Conservation (phyloP, 2,329 filamentous ascomycete genomes). For the Beauveria sp. region DNA sequence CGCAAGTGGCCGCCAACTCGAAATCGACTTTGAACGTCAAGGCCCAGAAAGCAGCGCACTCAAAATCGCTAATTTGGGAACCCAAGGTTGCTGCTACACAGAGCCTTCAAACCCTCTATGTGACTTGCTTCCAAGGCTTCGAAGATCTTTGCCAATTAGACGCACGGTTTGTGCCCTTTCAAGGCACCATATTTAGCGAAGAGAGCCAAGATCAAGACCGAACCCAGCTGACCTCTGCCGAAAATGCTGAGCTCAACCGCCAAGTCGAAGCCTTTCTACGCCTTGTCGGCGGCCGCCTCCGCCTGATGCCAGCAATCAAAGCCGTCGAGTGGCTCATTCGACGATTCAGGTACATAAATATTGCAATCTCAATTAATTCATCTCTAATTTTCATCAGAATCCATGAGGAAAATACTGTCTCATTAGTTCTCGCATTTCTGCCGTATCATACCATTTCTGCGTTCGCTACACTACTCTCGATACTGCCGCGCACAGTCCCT, state of each 20-base stretch:
- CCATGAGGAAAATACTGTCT: conserved; percentile 81
- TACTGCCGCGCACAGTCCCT: conserved; percentile 70
- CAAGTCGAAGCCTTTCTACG: conserved; percentile 77
- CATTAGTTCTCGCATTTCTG: conserved; percentile 75
- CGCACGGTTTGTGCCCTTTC: conserved; percentile 65
- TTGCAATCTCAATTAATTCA: neutral
- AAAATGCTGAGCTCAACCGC: conserved; percentile 75
- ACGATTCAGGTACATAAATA: conserved; percentile 63
- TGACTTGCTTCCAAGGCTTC: conserved; percentile 82
- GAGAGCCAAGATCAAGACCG: conserved; percentile 87
- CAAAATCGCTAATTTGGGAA: conserved; percentile 92
- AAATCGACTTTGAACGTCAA: conserved; percentile 88
- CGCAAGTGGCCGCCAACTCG: conserved; percentile 82
- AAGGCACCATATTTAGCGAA: conserved; percentile 78
- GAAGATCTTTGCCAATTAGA: conserved; percentile 87
- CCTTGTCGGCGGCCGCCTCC: conserved; percentile 65
- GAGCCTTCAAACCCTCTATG: conserved; percentile 82
- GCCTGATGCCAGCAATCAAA: conserved; percentile 82
- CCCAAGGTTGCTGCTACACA: conserved; percentile 76
- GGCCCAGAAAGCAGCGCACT: conserved; percentile 84
- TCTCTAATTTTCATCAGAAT: conserved; percentile 46
- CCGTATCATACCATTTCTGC: conserved; percentile 84
- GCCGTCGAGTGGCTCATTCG: conserved; percentile 91
- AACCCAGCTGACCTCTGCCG: conserved; percentile 68
- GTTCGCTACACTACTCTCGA: conserved; percentile 80